Base-by-base conservation (phyloP, 2,329 filamentous ascomycete species). In the Akanthomyces uredinophilus region DNA sequence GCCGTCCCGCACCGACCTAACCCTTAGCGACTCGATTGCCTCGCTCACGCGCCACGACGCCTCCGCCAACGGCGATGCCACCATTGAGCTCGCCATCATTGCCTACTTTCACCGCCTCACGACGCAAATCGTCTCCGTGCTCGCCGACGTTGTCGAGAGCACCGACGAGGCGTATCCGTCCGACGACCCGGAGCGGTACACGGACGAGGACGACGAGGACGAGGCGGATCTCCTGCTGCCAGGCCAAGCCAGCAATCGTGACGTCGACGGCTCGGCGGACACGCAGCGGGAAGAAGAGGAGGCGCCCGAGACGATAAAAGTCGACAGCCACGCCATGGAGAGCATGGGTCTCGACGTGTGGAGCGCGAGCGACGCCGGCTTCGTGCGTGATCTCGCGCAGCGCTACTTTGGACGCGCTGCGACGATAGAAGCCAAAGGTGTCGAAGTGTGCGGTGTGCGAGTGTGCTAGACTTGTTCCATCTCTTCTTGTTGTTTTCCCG, bases 81-180 rank as follows among this genome's bases (percentile, higher is more conserved):
- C 77, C 52, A 71, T 83, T 13, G 88, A 92, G 70, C 86, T 91
- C 64, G 84, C 87, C 46, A 83, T 92, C 56, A 90, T 93, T 60
- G 87, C 89, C 1, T 95, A 92, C 73, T 94, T 94, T 73, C 90
- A 93, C 74, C 85, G 90, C 1, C 79, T 92, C 57, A 92, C 90
- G 0, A 83, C 84, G 2, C 80, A 84, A 67, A 80, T 91, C 49
- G 75, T 94, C 24, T 80, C 81, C 0, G 82, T 83, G 3, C 72
- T 92, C 59, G 81, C 82, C 0, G 84, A 87, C 64, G 75, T 90
- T 4, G 82, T 90, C 6, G 79, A 81, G 44, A 72, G 71, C 54
- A 71, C 77, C 6, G 80, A 79, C 13, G 79, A 78, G n/a, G 73
- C 75, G 13, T 77, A 78, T 54, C 68, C 68, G 6, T 52, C 64